Base-by-base conservation (phyloP, 495 filamentous ascomycete genomes). In the Aspergillus avenaceus region DNA sequence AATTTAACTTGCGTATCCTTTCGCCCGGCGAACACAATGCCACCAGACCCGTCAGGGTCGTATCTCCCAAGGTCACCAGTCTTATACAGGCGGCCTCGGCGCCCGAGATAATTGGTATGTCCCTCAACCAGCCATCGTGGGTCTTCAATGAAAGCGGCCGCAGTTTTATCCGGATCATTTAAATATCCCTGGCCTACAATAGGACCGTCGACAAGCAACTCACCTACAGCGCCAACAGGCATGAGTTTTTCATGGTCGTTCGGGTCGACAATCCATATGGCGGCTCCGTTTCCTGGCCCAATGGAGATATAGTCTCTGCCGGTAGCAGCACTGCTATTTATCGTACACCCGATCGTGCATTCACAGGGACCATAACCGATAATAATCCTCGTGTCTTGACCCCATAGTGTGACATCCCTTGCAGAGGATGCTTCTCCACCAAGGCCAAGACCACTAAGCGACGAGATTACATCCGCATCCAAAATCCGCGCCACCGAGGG, bases 1-100 rank as follows among this genome's bases (percentile, higher is more conserved):
- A 85, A 53, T 58, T 85, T 86, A 14, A 83, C 79, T 53, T 85
- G 81, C 8, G 79, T 77, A 49, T 86, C 83, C 36, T 78, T 78
- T 7, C 84, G 64, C 22, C 82, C 82, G 2, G 80, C 71, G 53
- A 82, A 84, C n/a, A 77, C 60, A 47, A 85, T 68, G 24, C 68
- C 59, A 22, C 62, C 53, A 22, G 65, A 62, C 1, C 76, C 77
- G 53, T 78, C 70, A 0, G 77, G 74, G 26, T 83, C 76, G 34
- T 84, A 82, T 22, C 64, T 63, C 5, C 80, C 84, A 3, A 80
- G 60, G 56, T 80, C 76, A 12, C 74, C 73, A 34, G 75, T 79
- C 53, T 76, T 74, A 52, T 78, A 77, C 11, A 81, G 53, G 19
- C 71, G 70, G 4, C 63, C 60, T 1, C 36, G 23, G 14, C 67